Evolutionary conservation across 495 filamentous ascomycete species (phyloP).

Genomic region (Tuber aestivum): DNA sequence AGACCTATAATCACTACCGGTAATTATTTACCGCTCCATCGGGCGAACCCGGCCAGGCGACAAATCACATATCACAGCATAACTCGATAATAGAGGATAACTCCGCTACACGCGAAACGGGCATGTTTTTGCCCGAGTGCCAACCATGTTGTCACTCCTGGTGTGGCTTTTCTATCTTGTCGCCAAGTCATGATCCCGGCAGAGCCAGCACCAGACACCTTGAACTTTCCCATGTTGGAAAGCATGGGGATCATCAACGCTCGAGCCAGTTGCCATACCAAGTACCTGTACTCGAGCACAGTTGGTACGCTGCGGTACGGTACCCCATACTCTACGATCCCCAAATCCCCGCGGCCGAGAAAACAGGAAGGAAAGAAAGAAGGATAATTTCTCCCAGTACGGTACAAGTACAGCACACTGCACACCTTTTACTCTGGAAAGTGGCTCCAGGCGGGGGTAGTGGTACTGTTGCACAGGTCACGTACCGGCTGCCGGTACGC

Average conservation of each 20-base stretch:
- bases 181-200: background rate
- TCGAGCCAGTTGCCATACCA: background rate
- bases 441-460: slow-evolving; percentile 15
- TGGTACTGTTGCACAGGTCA: slow-evolving; percentile 27
- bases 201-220: background rate
- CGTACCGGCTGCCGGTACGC: no score
- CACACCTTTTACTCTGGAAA: background rate
- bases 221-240: background rate
- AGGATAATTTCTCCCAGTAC: background rate
- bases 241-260: background rate
- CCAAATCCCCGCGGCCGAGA: background rate
- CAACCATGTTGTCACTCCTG: background rate
- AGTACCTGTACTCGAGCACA: background rate
- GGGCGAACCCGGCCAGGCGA: background rate
- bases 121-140: background rate
- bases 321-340: no score
- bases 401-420: background rate
- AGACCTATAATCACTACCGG: background rate
- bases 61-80: background rate
- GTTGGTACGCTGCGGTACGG: no score
- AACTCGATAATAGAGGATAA: background rate
- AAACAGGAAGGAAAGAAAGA: background rate
- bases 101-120: background rate
- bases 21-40: background rate
- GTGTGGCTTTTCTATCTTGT: background rate